Base-by-base conservation (phyloP, 768 basidiomycete genomes). In the Lactifluus pinguis region DNA sequence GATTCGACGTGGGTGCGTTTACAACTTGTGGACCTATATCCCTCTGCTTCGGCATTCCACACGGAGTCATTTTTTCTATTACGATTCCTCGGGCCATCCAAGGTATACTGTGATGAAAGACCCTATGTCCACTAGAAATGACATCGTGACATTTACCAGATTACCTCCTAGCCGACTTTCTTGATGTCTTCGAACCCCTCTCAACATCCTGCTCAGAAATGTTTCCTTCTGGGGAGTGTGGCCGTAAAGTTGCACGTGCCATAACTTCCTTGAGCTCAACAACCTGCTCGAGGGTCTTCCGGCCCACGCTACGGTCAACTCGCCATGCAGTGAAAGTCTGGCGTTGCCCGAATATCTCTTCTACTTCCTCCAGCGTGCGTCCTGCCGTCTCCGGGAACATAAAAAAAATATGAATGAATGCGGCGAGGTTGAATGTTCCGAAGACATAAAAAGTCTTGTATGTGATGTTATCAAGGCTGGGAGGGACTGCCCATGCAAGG, bases 371-470 rank as follows among this genome's bases (percentile, higher is more conserved):
- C 9, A 91, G 79, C 3, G 85, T 81, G 0, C 86, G 78, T 4
- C 83, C 83, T 14, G 83, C 83, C 3, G 87, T 88, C 72, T 90
- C 89, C 13, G 87, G 89, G 78, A 81, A 90, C 79, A 85, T 85
- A 79, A 90, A 89, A 68, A 85, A 75, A 61, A 89, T 76, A 66
- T 89, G 87, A 55, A 88, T 73, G 69, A 79, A 84, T 1, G 83
- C 84, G 1, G 83, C 82, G 60, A 86, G 83, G 76, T 87, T 87
- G 80, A 88, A 88, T 10, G 85, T 73, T 9, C 84, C 86, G 68
- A 89, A 88, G 70, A 89, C 83, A 72, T 87, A 87, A 72, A 88
- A 89, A 2, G 80, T 89, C 73, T 82, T 85, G 79, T 83, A 86
- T 15, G 84, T 86, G 61, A 90, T 87, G 65, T 65, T 76, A 32